phyloP scores from a whole-genome alignment of 208 protist genomes.

The Lotmaria passim region DNA sequence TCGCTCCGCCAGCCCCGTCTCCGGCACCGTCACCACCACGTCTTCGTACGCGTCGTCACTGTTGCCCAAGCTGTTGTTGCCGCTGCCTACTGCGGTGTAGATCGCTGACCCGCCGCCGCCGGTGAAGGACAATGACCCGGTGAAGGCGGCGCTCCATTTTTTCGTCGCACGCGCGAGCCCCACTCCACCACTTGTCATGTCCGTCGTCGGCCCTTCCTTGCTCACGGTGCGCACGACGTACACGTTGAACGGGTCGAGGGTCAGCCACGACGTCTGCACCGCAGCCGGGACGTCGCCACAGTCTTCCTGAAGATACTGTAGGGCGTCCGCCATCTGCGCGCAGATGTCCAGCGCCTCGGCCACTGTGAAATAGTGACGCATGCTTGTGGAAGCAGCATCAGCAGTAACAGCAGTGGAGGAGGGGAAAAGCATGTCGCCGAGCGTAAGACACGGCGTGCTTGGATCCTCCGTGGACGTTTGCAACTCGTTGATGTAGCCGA shows the following conservation, averaged over 20 bases:
- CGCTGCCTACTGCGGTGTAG: neutral
- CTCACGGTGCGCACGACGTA: conserved; percentile 29
- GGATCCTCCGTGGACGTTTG: conserved; percentile 5
- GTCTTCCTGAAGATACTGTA: conserved; percentile 79
- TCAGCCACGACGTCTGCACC: conserved; percentile 50
- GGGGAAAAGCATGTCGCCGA: conserved; percentile 54
- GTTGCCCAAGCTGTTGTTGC: neutral
- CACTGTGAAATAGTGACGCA: conserved; percentile 42
- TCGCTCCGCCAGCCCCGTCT: neutral
- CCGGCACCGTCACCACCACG: neutral
- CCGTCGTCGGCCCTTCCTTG: neutral
- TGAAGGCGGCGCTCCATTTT: neutral
- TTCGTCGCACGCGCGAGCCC: neutral
- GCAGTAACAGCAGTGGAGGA: conserved; percentile 6
- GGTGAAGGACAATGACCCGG: neutral
- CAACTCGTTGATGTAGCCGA: conserved; percentile 46
- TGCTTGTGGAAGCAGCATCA: conserved; percentile 18
- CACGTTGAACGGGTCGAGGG: conserved; percentile 61
- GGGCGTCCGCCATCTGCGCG: conserved; percentile 58
- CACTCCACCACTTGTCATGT: neutral
- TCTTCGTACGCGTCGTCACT: neutral
- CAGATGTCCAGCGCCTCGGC: conserved; percentile 52
- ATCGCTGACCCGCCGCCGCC: neutral
- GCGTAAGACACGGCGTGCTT: conserved; percentile 12
- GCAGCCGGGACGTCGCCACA: conserved; percentile 43